Evolutionary conservation across 352 stramenopile species (phyloP).

Genomic region (Salisapilia sapeloensis): DNA sequence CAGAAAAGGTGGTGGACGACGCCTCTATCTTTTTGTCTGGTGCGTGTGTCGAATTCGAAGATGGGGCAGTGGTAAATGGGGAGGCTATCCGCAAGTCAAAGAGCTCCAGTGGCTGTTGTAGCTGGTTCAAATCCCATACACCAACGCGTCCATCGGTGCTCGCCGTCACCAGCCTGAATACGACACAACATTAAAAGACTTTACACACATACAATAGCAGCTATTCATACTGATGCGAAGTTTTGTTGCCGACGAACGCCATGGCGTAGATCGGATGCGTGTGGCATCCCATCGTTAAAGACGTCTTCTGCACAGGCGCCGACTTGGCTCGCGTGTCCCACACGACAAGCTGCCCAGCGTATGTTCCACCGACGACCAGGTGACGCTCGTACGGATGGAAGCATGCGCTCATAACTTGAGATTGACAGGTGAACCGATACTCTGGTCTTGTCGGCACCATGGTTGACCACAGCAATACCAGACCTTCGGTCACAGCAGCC

Average conservation of each 20-base stretch:
- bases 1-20: slow-evolving; percentile 62
- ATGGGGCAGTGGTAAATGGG: slow-evolving; percentile 43
- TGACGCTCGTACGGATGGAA: slow-evolving; percentile 81
- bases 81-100: slow-evolving; percentile 66
- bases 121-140: slow-evolving; percentile 71
- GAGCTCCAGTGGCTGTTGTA: slow-evolving; percentile 73
- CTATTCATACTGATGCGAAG: slow-evolving; percentile 46
- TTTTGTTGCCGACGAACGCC: slow-evolving; percentile 67
- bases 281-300: slow-evolving; percentile 59
- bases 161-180: slow-evolving; percentile 51
- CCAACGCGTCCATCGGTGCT: slow-evolving; percentile 78
- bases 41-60: too few species aligned
- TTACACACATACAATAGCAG: neutral
- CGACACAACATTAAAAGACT: slow-evolving; percentile 2
- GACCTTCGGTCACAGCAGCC: slow-evolving; percentile 45
- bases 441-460: slow-evolving; percentile 60
- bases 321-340: slow-evolving; percentile 77
- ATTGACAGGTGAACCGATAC: slow-evolving; percentile 79
- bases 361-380: slow-evolving; percentile 72
- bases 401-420: slow-evolving; percentile 68
- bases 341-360: slow-evolving; percentile 73
- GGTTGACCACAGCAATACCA: slow-evolving; percentile 76
- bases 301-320: slow-evolving; percentile 70
- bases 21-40: slow-evolving; percentile 78
- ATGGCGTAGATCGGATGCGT: slow-evolving; percentile 82